Base-by-base conservation (phyloP, 179 eudicot genomes). In the Drosera spatulata region DNA sequence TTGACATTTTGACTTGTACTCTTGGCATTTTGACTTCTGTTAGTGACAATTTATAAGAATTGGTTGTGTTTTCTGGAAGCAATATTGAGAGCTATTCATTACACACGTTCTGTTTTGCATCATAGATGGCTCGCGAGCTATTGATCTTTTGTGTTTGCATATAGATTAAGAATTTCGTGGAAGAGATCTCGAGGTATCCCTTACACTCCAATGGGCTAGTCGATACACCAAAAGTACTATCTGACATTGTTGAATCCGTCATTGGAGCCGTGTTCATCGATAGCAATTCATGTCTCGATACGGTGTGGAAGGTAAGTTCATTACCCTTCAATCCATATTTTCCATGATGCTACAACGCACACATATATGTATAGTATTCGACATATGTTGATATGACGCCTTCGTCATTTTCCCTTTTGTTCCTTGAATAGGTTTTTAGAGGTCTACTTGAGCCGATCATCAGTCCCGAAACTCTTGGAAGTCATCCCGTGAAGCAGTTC, bases 221-320 rank as follows among this genome's bases (percentile, higher is more conserved):
- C 5, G 64, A 76, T 56, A 58, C 69, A 39, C 86, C 86, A 41
- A 81, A 81, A 43, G 69, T 49, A 41, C 72, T 81, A 3, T 80
- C 86, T 2, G 83, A 81, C 47, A 71, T 73, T 2, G 83, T 81
- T 13, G 86, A 81, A 57, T 75, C 83, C 5, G 66, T 65, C 9
- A 65, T 81, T 41, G 86, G 81, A 6, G 83, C 81, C 0, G 62
- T 81, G 41, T 75, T 50, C 45, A 45, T 79, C 3, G 86, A 81
- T 62, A 49, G 61, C 56, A 48, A 55, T 11, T 62, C 55, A 3
- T 73, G 68, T 0, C 33, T 72, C 3, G 78, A 81, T n/a, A 70
- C 47, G 5, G 77, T 80, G 2, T 78, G 81, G 77, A 54, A 66
- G 79, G 86, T 80, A 53, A 46, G 47, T 39, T 13, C 39, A 38